These are phyloP conservation scores for Beauveria bassiana DNA, from an alignment of 2,329 filamentous ascomycete genomes.

Conservation along the genomic window DNA sequence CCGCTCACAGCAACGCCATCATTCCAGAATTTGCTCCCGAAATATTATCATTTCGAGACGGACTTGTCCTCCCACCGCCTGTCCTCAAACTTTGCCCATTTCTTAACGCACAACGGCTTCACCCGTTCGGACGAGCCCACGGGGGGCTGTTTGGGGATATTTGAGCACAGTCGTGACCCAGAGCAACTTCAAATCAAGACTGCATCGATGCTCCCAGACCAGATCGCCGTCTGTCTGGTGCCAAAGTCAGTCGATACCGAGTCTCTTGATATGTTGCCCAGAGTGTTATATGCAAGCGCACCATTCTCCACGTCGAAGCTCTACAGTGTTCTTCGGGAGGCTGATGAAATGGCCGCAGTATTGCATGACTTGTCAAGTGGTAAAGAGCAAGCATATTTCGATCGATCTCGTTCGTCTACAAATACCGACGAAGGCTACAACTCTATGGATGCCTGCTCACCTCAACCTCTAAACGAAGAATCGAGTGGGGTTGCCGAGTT, in stretches of 20 bases:
- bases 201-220: not conserved
- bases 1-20: not conserved
- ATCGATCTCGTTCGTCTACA: not conserved
- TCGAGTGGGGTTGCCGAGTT: not conserved
- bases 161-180: not conserved
- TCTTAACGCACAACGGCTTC: not conserved
- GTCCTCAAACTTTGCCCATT: not conserved
- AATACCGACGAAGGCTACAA: not conserved
- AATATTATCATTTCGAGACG: not conserved
- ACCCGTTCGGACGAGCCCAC: not conserved
- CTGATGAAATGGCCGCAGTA: not conserved
- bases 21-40: not conserved
- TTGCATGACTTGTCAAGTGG: not conserved
- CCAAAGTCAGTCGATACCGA: not conserved
- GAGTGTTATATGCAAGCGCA: not conserved
- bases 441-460: not conserved
- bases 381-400: not conserved
- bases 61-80: not conserved
- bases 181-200: not conserved
- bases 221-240: not conserved
- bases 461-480: not conserved
- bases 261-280: not conserved
- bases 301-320: not conserved
- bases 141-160: not conserved
- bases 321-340: not conserved